Base-by-base conservation (phyloP, 202 grass and related monocot genomes). In the Eragrostis tef region DNA sequence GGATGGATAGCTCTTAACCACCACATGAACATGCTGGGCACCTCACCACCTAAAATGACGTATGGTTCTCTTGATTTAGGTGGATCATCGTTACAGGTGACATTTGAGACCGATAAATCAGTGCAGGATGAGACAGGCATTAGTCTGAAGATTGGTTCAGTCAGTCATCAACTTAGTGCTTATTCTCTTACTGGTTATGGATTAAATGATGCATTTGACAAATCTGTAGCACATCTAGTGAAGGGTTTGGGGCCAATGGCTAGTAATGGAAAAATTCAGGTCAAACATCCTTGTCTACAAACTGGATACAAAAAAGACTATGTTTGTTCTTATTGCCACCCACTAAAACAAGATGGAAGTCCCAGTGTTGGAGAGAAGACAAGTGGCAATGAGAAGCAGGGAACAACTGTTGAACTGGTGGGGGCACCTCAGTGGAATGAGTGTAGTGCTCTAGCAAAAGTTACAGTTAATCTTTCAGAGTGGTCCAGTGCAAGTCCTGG, bases 141-240 rank as follows among this genome's bases (percentile, higher is more conserved):
- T 60, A 83, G 52, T 50, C 85, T 98, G 61, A 90, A 73, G 26
- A 94, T 98, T 83, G 96, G 92, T 71, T 89, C 90, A 48, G 70
- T 87, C 41, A 93, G 76, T 62, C 92, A 95, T 75, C 87, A 95
- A 56, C 88, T 98, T 58, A 93, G 80, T 83, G 96, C 96, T 73
- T 98, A 95, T 90, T 98, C 96, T 89, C 86, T 98, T 69, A 88
- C 87, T 39, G 96, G 96, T 56, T 98, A 98, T 91, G 96, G 96
- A 66, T 73, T 98, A 64, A 95, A 98, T 88, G 96, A 98, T 87
- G 95, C 95, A 76, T 98, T 98, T 83, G 95, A 93, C 70, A 98
- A 95, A 83, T 95, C 95, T 12, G 92, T 98, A 16, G 90, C 92
- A n/a, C 61, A 94, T 90, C 87, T 98, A 84, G 62, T 91, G 60